Evolutionary conservation across 441 rosid species (phyloP), one percentile per base, ranked within the genome.

Genomic region (Pelargonium myrrhifolium): DNA sequence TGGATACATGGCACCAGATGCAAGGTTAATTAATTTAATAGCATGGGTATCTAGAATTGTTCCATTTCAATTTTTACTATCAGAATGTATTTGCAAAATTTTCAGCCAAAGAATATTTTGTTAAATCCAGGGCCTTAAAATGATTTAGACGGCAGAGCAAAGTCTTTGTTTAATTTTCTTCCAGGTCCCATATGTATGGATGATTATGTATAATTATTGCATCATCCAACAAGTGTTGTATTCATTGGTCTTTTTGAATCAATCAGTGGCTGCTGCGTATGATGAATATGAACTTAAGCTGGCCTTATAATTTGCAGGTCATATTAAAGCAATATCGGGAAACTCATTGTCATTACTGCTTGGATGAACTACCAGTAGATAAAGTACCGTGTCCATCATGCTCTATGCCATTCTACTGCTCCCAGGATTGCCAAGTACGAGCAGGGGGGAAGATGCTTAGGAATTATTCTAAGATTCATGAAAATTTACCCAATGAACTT

Each of bases 321-420:
- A 78, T 93, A 76, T 80, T 78, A 75, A 93, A 90, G 82, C 72
- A 76, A 60, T 82, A 79, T 77, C 81, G 92, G 63, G 85, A 85
- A 73, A 81, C 87, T 12, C 89, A 90, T 75, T 92, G 96, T 67
- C 98, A 90, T 76, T 87, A 83, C 80, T 90, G 98, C 86, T 75
- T 92, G 74, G 85, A 83, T 79, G 88, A 86, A 75, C 78, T 92
- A 65, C 92, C 92, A 8, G 81, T 67, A 65, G 96, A 92, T 77
- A 43, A 71, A 14, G 80, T 92, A 72, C 96, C 93, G 24, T 90
- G 97, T 73, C 56, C 79, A 47, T 84, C 85, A 40, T 92, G 98
- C 80, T 80, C 96, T 55, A 75, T 81, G 65, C 82, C 96, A 70
- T 69, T 82, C 66, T 93, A 90, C 80, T 93, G 97, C 81, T 93